Evolutionary conservation across 192 early-diverging fungal genomes (phyloP).

Genomic region (Backusella circina): DNA sequence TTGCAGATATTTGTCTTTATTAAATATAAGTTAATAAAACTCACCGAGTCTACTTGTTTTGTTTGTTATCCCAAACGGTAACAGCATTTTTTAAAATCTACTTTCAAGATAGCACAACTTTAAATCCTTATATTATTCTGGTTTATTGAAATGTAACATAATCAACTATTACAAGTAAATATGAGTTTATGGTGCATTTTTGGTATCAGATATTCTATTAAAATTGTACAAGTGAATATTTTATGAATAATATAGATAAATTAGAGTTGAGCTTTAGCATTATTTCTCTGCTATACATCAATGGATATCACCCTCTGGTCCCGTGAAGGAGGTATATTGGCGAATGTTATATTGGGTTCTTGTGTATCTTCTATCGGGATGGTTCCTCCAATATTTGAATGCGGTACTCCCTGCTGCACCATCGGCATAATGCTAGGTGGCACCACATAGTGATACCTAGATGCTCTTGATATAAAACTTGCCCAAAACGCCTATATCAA

Average conservation of each 20-base stretch:
- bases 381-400: not conserved
- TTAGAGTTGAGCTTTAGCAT: not conserved
- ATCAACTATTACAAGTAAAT: not conserved
- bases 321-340: not conserved
- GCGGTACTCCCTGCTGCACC: not conserved
- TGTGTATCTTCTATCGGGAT: not conserved
- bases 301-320: not conserved
- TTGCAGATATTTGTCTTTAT: not conserved
- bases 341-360: not conserved
- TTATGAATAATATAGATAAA: not conserved
- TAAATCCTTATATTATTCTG: no score
- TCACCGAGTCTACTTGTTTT: constrained; percentile 8
- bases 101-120: no score
- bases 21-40: not conserved
- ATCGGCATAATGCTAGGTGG: not conserved
- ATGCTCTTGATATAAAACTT: not conserved
- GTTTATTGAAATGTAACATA: not conserved
- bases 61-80: not conserved
- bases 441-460: not conserved
- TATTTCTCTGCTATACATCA: not conserved
- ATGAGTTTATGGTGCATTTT: not conserved
- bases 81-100: not conserved
- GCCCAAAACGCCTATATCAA: not conserved
- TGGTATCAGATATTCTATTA: not conserved
- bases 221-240: not conserved